Evolutionary conservation across 208 protist species (phyloP).

Genomic region (Acanthamoeba triangularis): DNA sequence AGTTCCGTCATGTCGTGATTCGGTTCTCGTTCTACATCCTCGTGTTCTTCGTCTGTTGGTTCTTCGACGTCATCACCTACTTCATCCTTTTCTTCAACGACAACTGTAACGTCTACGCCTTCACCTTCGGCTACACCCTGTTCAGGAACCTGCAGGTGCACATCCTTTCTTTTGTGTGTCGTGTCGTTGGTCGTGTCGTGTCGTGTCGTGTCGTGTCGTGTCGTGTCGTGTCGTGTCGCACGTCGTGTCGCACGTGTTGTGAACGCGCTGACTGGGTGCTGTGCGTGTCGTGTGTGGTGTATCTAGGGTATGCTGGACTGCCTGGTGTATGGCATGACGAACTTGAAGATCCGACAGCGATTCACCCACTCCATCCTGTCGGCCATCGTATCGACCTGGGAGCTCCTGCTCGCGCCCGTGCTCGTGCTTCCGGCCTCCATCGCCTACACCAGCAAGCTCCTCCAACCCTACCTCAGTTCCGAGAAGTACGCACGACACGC

Average conservation of each 20-base stretch:
- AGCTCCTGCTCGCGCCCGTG: conserved; percentile 12
- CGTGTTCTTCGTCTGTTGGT: conserved; percentile 66
- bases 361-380: conserved; percentile 42
- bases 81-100: conserved; percentile 50
- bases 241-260: not conserved
- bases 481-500: not conserved
- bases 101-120: conserved; percentile 57
- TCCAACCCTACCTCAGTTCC: conserved; percentile 43
- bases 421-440: conserved; percentile 61
- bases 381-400: conserved; percentile 21
- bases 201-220: too few species aligned
- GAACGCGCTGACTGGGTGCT: not conserved
- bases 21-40: conserved; percentile 61
- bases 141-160: conserved; percentile 2
- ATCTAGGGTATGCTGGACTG: conserved; percentile 42
- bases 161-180: not conserved
- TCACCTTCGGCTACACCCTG: conserved; percentile 38
- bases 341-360: conserved; percentile 48
- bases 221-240: too few species aligned
- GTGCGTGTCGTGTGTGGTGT: not conserved
- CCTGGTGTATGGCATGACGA: conserved; percentile 40
- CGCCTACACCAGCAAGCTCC: conserved; percentile 26
- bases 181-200: too few species aligned
- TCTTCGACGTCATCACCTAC: conserved; percentile 64
- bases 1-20: not conserved